Evolutionary conservation across 768 basidiomycete species (phyloP).

Genomic region (Lactarius sanguifluus): DNA sequence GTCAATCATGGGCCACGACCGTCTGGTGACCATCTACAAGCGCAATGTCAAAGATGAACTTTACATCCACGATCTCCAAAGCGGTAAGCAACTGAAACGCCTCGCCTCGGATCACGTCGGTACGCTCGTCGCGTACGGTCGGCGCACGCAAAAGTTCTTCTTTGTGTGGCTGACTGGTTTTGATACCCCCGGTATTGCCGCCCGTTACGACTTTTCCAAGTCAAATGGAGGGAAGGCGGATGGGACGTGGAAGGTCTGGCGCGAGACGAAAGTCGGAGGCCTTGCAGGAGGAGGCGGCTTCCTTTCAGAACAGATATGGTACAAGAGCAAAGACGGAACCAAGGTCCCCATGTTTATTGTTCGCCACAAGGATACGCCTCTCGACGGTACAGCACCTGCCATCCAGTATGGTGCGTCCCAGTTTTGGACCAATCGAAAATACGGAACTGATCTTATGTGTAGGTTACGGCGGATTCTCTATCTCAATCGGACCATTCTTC

Average conservation of each 20-base stretch:
- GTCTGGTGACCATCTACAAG: conserved; percentile 64
- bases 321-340: conserved; percentile 74
- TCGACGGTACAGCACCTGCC: conserved; percentile 74
- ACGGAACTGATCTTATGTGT: neutral
- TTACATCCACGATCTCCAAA: conserved; percentile 57
- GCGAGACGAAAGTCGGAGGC: conserved; percentile 57
- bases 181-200: conserved; percentile 67
- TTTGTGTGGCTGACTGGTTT: conserved; percentile 68
- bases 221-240: conserved; percentile 35
- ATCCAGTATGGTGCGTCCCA: conserved; percentile 65
- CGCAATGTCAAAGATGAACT: conserved; percentile 81
- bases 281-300: conserved; percentile 64
- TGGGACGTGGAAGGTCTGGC: conserved; percentile 59
- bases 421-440: neutral
- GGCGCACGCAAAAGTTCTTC: conserved; percentile 56
- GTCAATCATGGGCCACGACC: conserved; percentile 51
- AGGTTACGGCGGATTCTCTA: conserved; percentile 84
- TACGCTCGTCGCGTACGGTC: conserved; percentile 50
- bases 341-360: conserved; percentile 85
- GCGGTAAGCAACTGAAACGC: conserved; percentile 53
- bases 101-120: conserved; percentile 70
- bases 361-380: conserved; percentile 63
- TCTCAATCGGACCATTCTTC: conserved; percentile 72
- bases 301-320: conserved; percentile 74
- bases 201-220: conserved; percentile 56